These are phyloP conservation scores for Syzygium malaccense DNA, from an alignment of 441 rosid genomes.

Conservation along the genomic window DNA sequence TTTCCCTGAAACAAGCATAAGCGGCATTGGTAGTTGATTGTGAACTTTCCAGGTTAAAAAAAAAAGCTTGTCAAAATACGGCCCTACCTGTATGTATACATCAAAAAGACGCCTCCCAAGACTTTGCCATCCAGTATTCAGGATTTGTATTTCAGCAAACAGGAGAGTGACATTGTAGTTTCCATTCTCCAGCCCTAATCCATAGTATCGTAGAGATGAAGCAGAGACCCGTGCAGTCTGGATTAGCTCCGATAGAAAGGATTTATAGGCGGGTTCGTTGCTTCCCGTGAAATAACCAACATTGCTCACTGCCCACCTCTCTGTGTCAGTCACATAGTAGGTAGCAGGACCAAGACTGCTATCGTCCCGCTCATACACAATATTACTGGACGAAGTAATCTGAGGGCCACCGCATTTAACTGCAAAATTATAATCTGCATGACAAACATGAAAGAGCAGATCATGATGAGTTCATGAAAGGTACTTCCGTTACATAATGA, in stretches of 20 bases:
- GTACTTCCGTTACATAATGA: neutral
- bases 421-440: neutral
- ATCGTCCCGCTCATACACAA: neutral
- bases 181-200: constrained; percentile 77
- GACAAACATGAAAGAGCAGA: neutral
- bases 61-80: neutral
- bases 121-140: constrained; percentile 28
- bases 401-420: neutral
- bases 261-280: constrained; percentile 24
- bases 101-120: constrained; percentile 41
- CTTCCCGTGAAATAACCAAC: constrained; percentile 34
- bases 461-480: neutral
- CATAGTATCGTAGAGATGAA: constrained; percentile 70
- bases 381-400: neutral
- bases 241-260: constrained; percentile 25
- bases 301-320: constrained; percentile 58
- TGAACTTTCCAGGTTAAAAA: neutral
- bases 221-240: constrained; percentile 65
- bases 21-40: neutral
- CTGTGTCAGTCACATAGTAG: neutral
- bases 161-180: constrained; percentile 25
- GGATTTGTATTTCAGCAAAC: constrained; percentile 25
- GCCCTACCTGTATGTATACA: constrained; percentile 57
- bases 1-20: constrained; percentile 32
- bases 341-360: neutral